Conservation (phyloP, 805 yeast species). For the Metschnikowia cubensis region DNA sequence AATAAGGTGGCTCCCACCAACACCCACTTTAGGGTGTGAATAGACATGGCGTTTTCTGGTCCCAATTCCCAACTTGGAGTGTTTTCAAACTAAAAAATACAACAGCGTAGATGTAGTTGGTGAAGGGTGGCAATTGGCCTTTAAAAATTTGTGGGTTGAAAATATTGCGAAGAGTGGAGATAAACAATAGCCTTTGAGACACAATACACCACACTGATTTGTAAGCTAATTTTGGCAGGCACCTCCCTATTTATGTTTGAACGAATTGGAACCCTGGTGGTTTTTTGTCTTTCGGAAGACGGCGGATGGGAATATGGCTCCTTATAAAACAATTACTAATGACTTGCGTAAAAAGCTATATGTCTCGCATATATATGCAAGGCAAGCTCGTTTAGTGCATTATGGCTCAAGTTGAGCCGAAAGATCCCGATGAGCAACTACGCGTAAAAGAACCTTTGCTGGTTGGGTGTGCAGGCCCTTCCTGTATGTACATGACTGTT, state of each 20-base stretch:
- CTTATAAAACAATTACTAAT: background rate
- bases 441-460: background rate
- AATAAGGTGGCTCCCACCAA: background rate
- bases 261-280: no score
- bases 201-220: background rate
- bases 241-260: background rate
- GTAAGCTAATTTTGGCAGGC: background rate
- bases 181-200: background rate
- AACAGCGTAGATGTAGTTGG: no score
- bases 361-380: constrained; percentile 1
- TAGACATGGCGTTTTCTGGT: background rate
- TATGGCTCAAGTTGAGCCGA: constrained; percentile 3
- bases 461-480: background rate
- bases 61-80: background rate
- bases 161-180: background rate
- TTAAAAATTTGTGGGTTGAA: background rate
- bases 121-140: background rate
- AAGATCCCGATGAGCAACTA: constrained; percentile 2
- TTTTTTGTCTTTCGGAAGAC: no score
- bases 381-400: background rate
- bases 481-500: background rate
- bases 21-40: background rate
- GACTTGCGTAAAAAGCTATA: background rate
- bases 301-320: background rate
- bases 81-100: background rate